Base-by-base conservation (phyloP, 371 early-diverging fungal species). In the Mucor lusitanicus region DNA sequence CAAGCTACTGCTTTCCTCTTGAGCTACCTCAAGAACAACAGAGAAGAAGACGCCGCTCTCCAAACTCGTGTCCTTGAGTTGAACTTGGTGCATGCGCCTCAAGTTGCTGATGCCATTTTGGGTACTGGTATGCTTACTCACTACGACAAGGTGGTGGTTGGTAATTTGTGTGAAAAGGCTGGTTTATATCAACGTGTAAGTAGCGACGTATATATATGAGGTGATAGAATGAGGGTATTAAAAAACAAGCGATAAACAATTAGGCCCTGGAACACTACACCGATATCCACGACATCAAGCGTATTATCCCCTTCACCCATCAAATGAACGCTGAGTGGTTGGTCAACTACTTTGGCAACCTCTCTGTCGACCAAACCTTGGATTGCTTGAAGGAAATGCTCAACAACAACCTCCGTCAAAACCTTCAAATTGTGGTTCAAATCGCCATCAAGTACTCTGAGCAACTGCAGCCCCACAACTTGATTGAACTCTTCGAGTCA, bases 101-200 rank as follows among this genome's bases (percentile, higher is more conserved):
- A 98, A 72, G 98, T 99, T 11, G 99, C 99, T 27, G 99, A 98
- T 79, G 99, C 98, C 55, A 98, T 99, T 67, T 79, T 99, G 37
- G 94, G 97, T 59, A 96, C 96, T 72, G 88, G 92, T 64, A 94
- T 97, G 93, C 93, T 98, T 71, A 90, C 90, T 30, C 95, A 97
- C 72, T 99, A 98, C 73, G 99, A 99, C 75, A 90, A 92, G 30
- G 88, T 92, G 7, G 87, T 91, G 50, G 90, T 99, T 76, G 99
- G 97, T 25, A 76, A 84, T 60, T 89, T 98, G 60, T 98, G 98
- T 76, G 99, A 99, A 79, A 97, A 97, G 83, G 97, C 98, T 28
- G 97, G 97, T 4, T 84, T 99, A 44, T 94, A 91, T 76, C 98
- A 98, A 85, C 84, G 97, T 33, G 91, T 88, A 74, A 67, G 77